A percentile compares a stretch with the other conserved stretches of the same genome.
phyloP scores from a whole-genome alignment of 2,329 filamentous ascomycete genomes.

The Cephalotrichum gorgonifer region DNA sequence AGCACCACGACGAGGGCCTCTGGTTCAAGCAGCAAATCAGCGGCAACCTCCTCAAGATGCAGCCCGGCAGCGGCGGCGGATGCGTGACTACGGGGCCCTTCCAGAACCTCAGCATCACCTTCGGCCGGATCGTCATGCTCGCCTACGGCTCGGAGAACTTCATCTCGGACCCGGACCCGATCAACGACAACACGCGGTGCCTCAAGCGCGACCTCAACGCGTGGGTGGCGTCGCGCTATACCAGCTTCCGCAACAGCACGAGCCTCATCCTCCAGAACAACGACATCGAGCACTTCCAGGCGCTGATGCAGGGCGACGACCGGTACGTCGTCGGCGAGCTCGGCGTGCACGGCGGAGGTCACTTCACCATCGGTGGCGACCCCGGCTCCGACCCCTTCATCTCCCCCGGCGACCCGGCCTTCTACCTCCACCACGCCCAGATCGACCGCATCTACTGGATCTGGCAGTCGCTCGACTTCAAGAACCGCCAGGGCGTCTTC shows the following conservation, averaged over 20 bases:
- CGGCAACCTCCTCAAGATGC: slow-evolving; percentile 28
- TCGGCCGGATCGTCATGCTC: slow-evolving; percentile 17
- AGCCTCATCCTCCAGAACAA: slow-evolving; percentile 10
- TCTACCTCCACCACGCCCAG: slow-evolving; percentile 18
- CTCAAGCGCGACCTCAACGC: slow-evolving; percentile 22
- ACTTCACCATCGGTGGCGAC: slow-evolving; percentile 26
- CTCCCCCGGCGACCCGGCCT: slow-evolving; percentile 17
- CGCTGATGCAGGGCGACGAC: slow-evolving; percentile 23
- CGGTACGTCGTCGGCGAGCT: slow-evolving; percentile 15
- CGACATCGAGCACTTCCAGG: slow-evolving; percentile 25
- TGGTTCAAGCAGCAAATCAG: slow-evolving; percentile 18
- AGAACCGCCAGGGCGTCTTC: slow-evolving; percentile 19
- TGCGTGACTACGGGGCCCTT: slow-evolving; percentile 36
- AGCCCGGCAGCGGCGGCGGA: slow-evolving; percentile 37
- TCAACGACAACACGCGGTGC: slow-evolving; percentile 31
- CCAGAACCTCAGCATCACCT: slow-evolving; percentile 20
- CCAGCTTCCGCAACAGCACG: slow-evolving; percentile 17
- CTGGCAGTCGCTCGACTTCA: slow-evolving; percentile 28
- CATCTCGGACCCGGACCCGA: slow-evolving; percentile 3
- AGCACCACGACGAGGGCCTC: slow-evolving; percentile 11
- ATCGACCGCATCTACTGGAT: slow-evolving; percentile 18
- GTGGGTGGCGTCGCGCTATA: slow-evolving; percentile 16
- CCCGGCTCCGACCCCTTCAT: slow-evolving; percentile 14
- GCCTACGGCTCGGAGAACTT: slow-evolving; percentile 1
- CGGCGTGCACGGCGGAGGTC: slow-evolving; percentile 27